Evolutionary conservation across 2,329 filamentous ascomycete species (phyloP).

Genomic region (Hypoxylon sp.): DNA sequence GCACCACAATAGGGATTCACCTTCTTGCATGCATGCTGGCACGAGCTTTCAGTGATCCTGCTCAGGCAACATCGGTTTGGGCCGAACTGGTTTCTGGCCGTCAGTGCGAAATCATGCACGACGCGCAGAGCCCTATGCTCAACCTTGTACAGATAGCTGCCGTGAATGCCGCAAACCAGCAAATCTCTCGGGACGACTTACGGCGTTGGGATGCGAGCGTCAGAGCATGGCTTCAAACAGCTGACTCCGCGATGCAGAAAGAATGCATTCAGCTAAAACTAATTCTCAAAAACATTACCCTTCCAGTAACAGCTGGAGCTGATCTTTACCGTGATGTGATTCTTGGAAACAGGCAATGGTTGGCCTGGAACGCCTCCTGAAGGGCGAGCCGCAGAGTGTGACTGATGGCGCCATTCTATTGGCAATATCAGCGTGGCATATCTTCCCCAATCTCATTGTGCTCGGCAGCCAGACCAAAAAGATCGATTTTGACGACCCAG

Average conservation of each 20-base stretch:
- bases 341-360: constrained; percentile 10
- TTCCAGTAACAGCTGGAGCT: not conserved
- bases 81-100: not conserved
- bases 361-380: constrained; percentile 7
- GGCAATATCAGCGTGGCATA: constrained; percentile 12
- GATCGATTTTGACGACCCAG: not conserved
- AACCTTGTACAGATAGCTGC: not conserved
- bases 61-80: constrained; percentile 8
- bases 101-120: not conserved
- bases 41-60: not conserved
- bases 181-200: constrained; percentile 50
- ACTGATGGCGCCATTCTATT: constrained; percentile 2
- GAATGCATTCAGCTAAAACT: constrained; percentile 7
- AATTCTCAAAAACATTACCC: constrained; percentile 7
- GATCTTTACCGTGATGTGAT: constrained; percentile 5
- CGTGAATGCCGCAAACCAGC: constrained; percentile 30
- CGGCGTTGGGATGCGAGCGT: constrained; percentile 39
- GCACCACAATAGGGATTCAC: constrained; percentile 9
- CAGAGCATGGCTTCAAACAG: constrained; percentile 21
- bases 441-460: constrained; percentile 15
- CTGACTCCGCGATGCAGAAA: not conserved
- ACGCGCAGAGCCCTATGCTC: not conserved
- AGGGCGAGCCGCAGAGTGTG: constrained; percentile 8
- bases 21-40: constrained; percentile 22
- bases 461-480: not conserved